Evolutionary conservation across 441 rosid genomes (phyloP).

Genomic region (Rhodomyrtus psidioides): DNA sequence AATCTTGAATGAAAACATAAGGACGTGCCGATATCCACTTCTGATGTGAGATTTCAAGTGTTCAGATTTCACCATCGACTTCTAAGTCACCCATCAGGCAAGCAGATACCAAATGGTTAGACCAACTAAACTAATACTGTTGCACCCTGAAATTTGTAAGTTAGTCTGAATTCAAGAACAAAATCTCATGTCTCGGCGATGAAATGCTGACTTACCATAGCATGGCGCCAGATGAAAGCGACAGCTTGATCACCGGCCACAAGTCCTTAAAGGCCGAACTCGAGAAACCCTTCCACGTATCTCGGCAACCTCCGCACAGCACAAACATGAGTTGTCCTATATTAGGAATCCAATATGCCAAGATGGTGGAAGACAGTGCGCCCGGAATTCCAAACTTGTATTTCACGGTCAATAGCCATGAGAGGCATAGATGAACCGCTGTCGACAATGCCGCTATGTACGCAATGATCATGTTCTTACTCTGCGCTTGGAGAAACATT

Average conservation of each 20-base stretch:
- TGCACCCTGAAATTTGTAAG: neutral
- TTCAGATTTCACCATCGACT: neutral
- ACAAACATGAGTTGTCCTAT: conserved; percentile 54
- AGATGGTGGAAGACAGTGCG: conserved; percentile 42
- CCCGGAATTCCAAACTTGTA: conserved; percentile 50
- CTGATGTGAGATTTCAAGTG: neutral
- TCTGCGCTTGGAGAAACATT: conserved; percentile 76
- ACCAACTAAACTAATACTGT: neutral
- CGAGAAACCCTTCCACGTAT: conserved; percentile 78
- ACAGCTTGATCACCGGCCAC: conserved; percentile 37
- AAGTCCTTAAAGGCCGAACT: conserved; percentile 35
- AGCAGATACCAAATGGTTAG: neutral
- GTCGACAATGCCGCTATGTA: conserved; percentile 47
- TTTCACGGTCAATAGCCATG: conserved; percentile 56
- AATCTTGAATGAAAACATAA: neutral
- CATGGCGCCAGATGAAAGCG: conserved; percentile 56
- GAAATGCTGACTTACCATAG: conserved; percentile 26
- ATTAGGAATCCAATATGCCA: conserved; percentile 73
- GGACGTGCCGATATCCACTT: neutral
- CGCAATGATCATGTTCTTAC: conserved; percentile 65
- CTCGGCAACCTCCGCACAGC: conserved; percentile 48
- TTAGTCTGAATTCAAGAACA: neutral
- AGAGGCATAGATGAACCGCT: conserved; percentile 36
- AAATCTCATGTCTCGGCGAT: neutral
- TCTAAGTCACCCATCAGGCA: neutral